Base-by-base conservation (phyloP, 257 asterid genomes). In the Solanum medicagineum region DNA sequence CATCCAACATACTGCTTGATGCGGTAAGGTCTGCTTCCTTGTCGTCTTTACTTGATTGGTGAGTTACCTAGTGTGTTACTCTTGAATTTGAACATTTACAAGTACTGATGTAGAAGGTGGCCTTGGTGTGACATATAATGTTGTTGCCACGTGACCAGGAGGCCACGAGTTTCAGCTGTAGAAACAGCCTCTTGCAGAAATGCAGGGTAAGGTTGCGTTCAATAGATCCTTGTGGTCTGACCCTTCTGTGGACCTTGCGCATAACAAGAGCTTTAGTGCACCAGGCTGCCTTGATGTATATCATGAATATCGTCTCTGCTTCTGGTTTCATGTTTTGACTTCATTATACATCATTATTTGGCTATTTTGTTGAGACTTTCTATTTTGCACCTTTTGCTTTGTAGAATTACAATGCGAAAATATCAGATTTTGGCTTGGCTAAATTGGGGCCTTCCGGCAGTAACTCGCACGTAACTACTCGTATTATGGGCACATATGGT, bases 351-450 rank as follows among this genome's bases (percentile, higher is more conserved):
- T 73, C 24, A 4, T 8, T 17, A 10, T 70, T 70, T 70, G 53
- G 53, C 53, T n/a, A 70, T 77, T 77, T 0, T 7, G 3, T 53
- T 77, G 65, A 51, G 5, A 53, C 83, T 51, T 26, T 19, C 17
- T 14, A 4, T 15, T 49, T 22, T 22, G 14, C 47, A 51, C 75
- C 19, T 86, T 81, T 70, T 85, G 51, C n/a, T 36, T 85, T 82
- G 88, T 87, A 91, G 93, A 86, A 85, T 73, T 91, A 88, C 87
- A 86, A 89, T 85, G 93, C 93, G 11, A 91, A 89, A 85, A 86
- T 91, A 86, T 87, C 92, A 65, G 92, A 91, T 85, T 91, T 91
- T 73, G 93, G 93, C 13, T 86, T 91, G 62, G 91, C 92, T 42
- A 89, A 88, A 86, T 81, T 89, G 81, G 93, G 92, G 80, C 93